These are phyloP conservation scores for Inosperma sp. DNA, from an alignment of 768 basidiomycete species.

Conservation along the genomic window DNA sequence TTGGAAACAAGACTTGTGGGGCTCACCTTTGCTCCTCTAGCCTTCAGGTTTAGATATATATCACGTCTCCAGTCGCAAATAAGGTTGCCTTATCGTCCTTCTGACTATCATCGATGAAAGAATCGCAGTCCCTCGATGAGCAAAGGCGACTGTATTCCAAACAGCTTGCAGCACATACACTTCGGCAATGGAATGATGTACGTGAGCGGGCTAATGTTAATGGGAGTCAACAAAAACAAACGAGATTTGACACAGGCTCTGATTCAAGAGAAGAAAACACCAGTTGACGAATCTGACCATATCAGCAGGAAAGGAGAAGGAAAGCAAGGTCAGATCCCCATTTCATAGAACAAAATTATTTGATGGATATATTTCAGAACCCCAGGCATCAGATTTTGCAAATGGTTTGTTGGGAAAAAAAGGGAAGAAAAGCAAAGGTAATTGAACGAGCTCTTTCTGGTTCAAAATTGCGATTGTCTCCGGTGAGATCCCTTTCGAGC, in stretches of 20 bases:
- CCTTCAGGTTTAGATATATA: background rate
- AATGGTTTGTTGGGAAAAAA: background rate
- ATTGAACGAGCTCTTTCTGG: too few species aligned
- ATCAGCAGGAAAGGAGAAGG: background rate
- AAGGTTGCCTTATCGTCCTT: background rate
- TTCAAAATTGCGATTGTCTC: too few species aligned
- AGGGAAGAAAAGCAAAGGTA: background rate
- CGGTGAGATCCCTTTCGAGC: too few species aligned
- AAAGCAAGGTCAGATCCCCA: too few species aligned
- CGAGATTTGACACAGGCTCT: constrained; percentile 1
- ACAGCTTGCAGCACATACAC: constrained; percentile 39
- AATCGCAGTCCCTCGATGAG: constrained; percentile 34
- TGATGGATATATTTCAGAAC: constrained; percentile 4
- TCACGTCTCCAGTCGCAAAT: background rate
- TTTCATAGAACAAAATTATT: too few species aligned
- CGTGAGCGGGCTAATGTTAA: constrained; percentile 16
- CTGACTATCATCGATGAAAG: constrained; percentile 17
- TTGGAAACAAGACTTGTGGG: constrained; percentile 24
- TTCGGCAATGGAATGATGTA: constrained; percentile 37
- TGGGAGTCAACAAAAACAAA: constrained; percentile 3
- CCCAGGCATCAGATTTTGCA: constrained; percentile 9
- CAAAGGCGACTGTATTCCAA: constrained; percentile 37
- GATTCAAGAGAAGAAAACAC: background rate
- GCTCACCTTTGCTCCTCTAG: constrained; percentile 7
- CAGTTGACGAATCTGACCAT: background rate